Conservation (phyloP, 2,329 filamentous ascomycete species). For the Dactylonectria macrodidyma region DNA sequence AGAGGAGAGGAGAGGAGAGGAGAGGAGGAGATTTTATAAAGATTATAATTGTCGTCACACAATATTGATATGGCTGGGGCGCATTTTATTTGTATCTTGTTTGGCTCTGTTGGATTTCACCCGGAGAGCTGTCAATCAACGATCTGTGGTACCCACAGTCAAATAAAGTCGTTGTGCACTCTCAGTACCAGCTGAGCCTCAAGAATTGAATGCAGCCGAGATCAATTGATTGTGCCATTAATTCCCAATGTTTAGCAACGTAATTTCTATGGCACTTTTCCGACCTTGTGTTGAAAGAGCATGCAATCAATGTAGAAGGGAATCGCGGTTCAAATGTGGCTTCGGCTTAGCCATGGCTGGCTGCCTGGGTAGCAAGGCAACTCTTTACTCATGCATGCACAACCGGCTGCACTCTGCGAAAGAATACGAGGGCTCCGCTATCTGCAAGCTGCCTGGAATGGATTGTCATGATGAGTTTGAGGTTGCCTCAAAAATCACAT, state of each 20-base stretch:
- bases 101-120: background rate
- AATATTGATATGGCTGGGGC: background rate
- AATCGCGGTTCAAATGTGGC: background rate
- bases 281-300: background rate
- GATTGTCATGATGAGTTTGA: slow-evolving; percentile 19
- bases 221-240: background rate
- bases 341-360: background rate
- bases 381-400: background rate
- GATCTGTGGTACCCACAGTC: background rate
- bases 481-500: slow-evolving; percentile 40
- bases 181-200: too few species aligned
- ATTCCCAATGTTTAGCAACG: background rate
- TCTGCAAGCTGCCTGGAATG: slow-evolving; percentile 2
- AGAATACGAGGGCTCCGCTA: slow-evolving; percentile 1
- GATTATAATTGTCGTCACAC: background rate
- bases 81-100: background rate
- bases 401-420: background rate
- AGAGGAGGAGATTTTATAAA: background rate
- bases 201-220: background rate
- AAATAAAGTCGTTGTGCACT: too few species aligned
- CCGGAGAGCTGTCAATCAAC: too few species aligned
- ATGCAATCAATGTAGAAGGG: background rate
- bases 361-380: background rate
- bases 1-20: background rate
- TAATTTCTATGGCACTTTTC: background rate